Evolutionary conservation across 2,329 filamentous ascomycete genomes (phyloP).

Genomic region (Bretziella fagacearum): DNA sequence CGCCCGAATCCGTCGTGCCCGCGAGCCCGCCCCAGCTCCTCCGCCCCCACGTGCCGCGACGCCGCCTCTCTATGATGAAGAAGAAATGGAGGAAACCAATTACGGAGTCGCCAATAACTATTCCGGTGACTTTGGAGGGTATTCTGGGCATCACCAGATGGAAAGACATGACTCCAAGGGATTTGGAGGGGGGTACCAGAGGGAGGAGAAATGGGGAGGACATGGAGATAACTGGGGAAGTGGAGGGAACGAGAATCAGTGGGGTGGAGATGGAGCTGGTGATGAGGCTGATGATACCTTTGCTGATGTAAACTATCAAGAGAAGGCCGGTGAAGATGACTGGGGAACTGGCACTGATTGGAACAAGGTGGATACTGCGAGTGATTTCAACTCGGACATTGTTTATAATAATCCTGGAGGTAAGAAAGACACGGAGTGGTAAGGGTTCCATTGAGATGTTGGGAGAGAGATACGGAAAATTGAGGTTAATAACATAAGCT

Average conservation of each 20-base stretch:
- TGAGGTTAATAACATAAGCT: not conserved
- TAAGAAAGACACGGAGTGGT: not conserved
- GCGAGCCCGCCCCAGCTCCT: not conserved
- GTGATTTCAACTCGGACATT: not conserved
- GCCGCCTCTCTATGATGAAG: not conserved
- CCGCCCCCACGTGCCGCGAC: not conserved
- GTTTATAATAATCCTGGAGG: not conserved
- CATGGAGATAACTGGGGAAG: not conserved
- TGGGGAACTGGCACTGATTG: no score
- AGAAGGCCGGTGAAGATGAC: not conserved
- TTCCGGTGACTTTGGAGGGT: not conserved
- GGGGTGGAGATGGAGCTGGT: not conserved
- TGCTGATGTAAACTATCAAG: not conserved
- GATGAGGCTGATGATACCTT: not conserved
- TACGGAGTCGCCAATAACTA: not conserved
- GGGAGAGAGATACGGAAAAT: not conserved
- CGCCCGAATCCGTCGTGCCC: not conserved
- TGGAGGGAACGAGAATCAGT: not conserved
- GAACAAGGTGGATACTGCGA: no score
- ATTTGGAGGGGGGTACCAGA: not conserved
- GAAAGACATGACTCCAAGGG: not conserved
- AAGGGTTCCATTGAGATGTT: not conserved
- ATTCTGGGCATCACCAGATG: not conserved
- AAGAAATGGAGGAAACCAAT: not conserved
- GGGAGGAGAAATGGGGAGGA: not conserved